These are phyloP conservation scores for Beta lomatogona DNA, from an alignment of 179 eudicot genomes.

Conservation along the genomic window DNA sequence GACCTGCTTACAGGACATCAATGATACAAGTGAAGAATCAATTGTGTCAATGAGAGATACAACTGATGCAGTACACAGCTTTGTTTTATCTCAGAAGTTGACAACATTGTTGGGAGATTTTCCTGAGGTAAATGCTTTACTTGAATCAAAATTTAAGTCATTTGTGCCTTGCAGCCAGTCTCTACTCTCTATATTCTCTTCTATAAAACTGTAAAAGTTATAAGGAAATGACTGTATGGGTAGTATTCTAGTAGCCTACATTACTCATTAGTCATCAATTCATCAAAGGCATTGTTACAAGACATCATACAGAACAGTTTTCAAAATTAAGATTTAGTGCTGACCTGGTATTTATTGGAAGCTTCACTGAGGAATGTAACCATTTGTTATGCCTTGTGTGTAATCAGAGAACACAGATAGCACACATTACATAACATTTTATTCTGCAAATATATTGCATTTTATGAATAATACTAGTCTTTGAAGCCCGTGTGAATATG, in stretches of 20 bases:
- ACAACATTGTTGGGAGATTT: constrained; percentile 84
- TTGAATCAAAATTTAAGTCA: constrained; percentile 9
- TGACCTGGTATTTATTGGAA: not conserved
- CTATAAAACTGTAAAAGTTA: not conserved
- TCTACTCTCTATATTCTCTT: not conserved
- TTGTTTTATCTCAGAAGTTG: constrained; percentile 79
- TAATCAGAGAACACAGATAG: not conserved
- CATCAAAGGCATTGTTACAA: not conserved
- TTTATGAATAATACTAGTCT: not conserved
- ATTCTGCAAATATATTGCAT: not conserved
- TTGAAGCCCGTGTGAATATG: too few relatives aligned
- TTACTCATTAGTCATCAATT: not conserved
- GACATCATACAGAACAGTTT: not conserved
- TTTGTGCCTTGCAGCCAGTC: not conserved
- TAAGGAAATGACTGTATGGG: not conserved
- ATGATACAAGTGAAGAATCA: constrained; percentile 49
- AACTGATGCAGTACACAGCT: constrained; percentile 94
- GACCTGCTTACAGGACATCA: constrained; percentile 47
- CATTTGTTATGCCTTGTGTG: not conserved
- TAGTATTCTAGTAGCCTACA: not conserved
- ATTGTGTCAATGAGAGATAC: constrained; percentile 72
- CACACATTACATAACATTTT: not conserved
- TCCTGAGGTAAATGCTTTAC: constrained; percentile 72
- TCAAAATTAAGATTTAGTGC: not conserved
- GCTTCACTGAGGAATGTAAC: not conserved